Evolutionary conservation across 2,329 filamentous ascomycete genomes (phyloP).

Genomic region (Ascocoryne sarcoides): DNA sequence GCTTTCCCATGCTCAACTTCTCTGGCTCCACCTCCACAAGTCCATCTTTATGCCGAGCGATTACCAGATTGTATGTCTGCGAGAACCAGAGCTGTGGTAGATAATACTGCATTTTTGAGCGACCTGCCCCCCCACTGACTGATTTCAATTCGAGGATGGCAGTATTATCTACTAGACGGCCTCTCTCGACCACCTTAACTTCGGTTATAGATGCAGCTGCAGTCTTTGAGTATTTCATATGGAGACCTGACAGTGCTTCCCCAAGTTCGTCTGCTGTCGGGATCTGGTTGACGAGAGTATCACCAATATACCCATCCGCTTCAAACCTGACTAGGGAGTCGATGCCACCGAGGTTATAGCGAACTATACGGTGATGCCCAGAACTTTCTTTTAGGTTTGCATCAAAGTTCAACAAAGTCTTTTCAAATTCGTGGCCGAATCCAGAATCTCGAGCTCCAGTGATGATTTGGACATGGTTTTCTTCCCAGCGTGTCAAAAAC

Average conservation of each 20-base stretch:
- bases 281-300: neutral
- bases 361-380: constrained; percentile 21
- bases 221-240: neutral
- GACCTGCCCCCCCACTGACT: neutral
- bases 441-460: constrained; percentile 15
- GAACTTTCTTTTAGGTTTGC: constrained; percentile 17
- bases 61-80: no score
- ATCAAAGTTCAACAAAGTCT: constrained; percentile 21
- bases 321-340: constrained; percentile 27
- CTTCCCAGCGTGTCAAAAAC: constrained; percentile 27
- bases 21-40: no score
- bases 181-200: constrained; percentile 10
- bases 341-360: constrained; percentile 22
- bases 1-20: no score
- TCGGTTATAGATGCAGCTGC: constrained; percentile 1
- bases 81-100: no score
- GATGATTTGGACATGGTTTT: constrained; percentile 10
- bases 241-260: neutral
- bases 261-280: neutral
- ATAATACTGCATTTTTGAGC: neutral
- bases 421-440: constrained; percentile 29
- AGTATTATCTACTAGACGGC: constrained; percentile 7
- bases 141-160: constrained; percentile 20
- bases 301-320: constrained; percentile 22
- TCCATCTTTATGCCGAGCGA: constrained; percentile 53